These are phyloP conservation scores for Paraphoma sp. DNA, from an alignment of 2,329 filamentous ascomycete genomes.

Conservation along the genomic window DNA sequence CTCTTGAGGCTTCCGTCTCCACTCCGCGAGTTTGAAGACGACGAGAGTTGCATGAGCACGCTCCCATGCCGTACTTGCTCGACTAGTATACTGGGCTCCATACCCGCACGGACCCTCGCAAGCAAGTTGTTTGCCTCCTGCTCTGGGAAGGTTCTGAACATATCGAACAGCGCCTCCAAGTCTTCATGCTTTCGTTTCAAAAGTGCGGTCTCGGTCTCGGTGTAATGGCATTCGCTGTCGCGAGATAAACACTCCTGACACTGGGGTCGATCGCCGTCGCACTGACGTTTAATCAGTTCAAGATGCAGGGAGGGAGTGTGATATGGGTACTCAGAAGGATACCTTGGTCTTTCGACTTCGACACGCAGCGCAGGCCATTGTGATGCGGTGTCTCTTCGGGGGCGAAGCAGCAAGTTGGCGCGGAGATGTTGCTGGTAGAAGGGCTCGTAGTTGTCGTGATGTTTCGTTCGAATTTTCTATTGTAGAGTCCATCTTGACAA, in stretches of 20 bases:
- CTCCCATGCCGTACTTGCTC: conserved; percentile 22
- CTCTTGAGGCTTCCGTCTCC: not conserved
- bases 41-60: conserved; percentile 18
- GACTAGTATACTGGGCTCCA: conserved; percentile 18
- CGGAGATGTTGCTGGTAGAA: conserved; percentile 17
- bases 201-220: conserved; percentile 19
- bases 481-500: conserved; percentile 1
- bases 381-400: conserved; percentile 18
- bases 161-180: conserved; percentile 17
- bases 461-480: conserved; percentile 4
- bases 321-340: not conserved
- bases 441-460: conserved; percentile 11
- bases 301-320: not conserved
- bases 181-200: conserved; percentile 20
- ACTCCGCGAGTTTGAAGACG: not conserved
- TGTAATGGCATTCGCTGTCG: conserved; percentile 18
- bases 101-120: conserved; percentile 19
- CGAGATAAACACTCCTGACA: conserved; percentile 23
- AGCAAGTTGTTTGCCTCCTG: conserved; percentile 14
- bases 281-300: conserved; percentile 7
- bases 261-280: conserved; percentile 19
- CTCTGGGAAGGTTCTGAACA: conserved; percentile 18
- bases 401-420: conserved; percentile 8
- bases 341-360: conserved; percentile 28
- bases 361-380: conserved; percentile 24